phyloP scores from a whole-genome alignment of 495 filamentous ascomycete genomes.

The Neurospora tetrasperma region DNA sequence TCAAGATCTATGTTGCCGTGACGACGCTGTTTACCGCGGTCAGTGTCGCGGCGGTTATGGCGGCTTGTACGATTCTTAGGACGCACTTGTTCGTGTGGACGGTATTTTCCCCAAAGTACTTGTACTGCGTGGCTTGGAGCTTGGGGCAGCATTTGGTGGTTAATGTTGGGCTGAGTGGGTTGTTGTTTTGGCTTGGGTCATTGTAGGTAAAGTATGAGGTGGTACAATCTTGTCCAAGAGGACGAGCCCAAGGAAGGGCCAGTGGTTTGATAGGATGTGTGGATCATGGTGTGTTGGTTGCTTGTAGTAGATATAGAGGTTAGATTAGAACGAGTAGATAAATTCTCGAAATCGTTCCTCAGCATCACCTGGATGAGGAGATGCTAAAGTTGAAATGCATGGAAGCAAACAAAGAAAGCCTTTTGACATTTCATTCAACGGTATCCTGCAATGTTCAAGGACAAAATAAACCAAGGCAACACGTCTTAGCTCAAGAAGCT shows the following conservation, averaged over 20 bases:
- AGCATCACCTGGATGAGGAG: background rate
- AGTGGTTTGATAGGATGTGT: background rate
- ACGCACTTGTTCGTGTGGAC: conserved; percentile 98
- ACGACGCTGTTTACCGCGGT: conserved; percentile 56
- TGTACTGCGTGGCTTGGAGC: conserved; percentile 85
- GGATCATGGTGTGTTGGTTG: background rate
- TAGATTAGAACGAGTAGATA: background rate
- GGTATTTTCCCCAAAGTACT: conserved; percentile 93
- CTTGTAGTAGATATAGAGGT: background rate
- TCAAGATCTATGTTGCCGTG: conserved; percentile 42
- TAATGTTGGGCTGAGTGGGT: conserved; percentile 47
- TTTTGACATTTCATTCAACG: background rate
- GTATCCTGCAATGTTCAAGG: background rate
- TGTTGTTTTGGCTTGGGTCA: conserved; percentile 44
- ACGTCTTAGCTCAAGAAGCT: background rate
- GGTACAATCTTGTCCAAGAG: background rate
- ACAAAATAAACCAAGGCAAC: background rate
- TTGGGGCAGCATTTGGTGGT: conserved; percentile 67
- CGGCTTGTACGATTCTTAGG: conserved; percentile 71
- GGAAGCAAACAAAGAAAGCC: background rate
- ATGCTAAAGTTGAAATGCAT: background rate
- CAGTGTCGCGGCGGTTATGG: conserved; percentile 65
- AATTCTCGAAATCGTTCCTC: background rate
- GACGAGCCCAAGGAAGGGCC: background rate
- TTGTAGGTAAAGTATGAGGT: background rate